Evolutionary conservation across 352 stramenopile genomes (phyloP), one percentile per base, ranked within the genome.

Genomic region (Plasmopara muralis): DNA sequence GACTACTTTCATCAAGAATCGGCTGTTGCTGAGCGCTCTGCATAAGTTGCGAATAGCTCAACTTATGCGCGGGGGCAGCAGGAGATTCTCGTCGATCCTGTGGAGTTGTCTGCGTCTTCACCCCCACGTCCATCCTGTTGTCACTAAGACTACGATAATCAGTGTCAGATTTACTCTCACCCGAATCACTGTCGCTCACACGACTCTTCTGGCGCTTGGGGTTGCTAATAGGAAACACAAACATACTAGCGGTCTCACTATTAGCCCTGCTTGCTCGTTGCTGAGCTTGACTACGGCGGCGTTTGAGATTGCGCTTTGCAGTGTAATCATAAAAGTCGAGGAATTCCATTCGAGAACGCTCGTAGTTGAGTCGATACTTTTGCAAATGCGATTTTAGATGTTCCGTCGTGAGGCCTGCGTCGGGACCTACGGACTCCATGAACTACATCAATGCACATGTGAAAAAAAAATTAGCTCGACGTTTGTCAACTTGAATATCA

Each of bases 281-380:
- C 20, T 66, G 67, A 30, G 59, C 55, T 50, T 70, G 65, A 31
- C 64, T 67, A 15, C 75, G 68, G 5, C 72, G 67, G 0, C 78
- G 64, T 48, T 84, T 83, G 34, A 78, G 59, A 55, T 80, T 80
- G 37, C 72, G 71, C 50, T 79, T 78, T 10, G 77, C 67, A 45
- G 77, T 93, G 41, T 85, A 74, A 54, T 94, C 80, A 57, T 88
- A 93, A 50, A 83, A 89, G 57, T 88, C 78, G 31, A 94, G 74
- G 50, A 94, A 94, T 62, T 94, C 80, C 56, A 75, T 66, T 6
- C 84, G 76, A 29, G 84, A 94, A 29, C 77, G 77, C 44, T 94
- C 82, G 55, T 93, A 92, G 48, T 94, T 91, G 48, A 92, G 77
- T 14, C 84, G 80, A 62, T 91, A 94, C 61, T 94, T 94, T 56